Evolutionary conservation across 148 eudicot genomes (phyloP), one percentile per base, ranked within the genome.

Genomic region (Silene uniflora): DNA sequence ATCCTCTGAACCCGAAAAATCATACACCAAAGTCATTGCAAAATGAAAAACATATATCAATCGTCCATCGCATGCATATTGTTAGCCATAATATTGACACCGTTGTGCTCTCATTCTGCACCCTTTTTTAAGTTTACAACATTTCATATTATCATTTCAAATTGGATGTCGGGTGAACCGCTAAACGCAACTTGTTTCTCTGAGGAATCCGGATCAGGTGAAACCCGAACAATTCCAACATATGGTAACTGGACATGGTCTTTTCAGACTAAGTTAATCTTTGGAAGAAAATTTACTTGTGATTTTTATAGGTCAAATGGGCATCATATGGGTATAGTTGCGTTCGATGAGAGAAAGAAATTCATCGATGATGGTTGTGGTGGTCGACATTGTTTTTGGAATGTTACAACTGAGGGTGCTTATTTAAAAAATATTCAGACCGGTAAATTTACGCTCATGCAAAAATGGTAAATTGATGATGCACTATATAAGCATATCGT

Each of bases 341-440:
- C 22, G 1, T 65, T 65, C 6, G 22, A 27, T 4, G 46, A 65
- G 46, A 4, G 6, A 0, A 2, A 0, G 9, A n/a, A 16, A 16
- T 65, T 65, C 10, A 29, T 65, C 42, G 69, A 65, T 18, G 9
- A 29, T 27, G 69, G 19, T 3, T 65, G 69, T 65, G 69, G 69
- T 32, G 69, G 69, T 29, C 69, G 69, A 25, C 46, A 65, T 16
- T 65, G 69, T 65, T 65, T 65, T 32, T 65, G 69, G 69, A 14
- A 65, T 17, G 21, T 65, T 65, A 65, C 69, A 2, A 0, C 32
- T 32, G 46, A 29, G 0, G 69, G 69, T 4, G 21, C 10, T 3
- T 65, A 0, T 9, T 65, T 65, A 7, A 65, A 65, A 1, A 27
- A 65, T 32, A 29, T 65, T 7, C 14, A 65, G 3, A 27, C 44